phyloP scores from a whole-genome alignment of 2,329 filamentous ascomycete genomes.

The Lasiodiplodia sp. region DNA sequence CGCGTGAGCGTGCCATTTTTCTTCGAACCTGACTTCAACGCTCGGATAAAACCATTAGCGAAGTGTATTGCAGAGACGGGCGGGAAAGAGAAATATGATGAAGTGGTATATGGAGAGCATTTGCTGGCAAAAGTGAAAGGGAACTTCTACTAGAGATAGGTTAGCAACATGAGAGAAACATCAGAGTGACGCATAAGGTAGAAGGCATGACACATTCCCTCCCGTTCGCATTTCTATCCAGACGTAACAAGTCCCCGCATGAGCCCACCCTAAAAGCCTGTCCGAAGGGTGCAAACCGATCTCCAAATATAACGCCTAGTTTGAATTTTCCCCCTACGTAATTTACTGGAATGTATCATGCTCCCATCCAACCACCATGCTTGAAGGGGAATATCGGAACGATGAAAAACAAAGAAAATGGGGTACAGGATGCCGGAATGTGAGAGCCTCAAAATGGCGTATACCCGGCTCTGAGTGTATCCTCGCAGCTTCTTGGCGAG shows the following conservation, averaged over 20 bases:
- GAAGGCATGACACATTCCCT: slow-evolving; percentile 14
- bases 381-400: slow-evolving; percentile 26
- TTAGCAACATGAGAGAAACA: not conserved
- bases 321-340: slow-evolving; percentile 24
- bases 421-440: not conserved
- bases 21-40: slow-evolving; percentile 56
- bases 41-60: slow-evolving; percentile 47
- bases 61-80: slow-evolving; percentile 48
- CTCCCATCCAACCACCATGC: slow-evolving; percentile 20
- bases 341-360: slow-evolving; percentile 26
- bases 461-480: not conserved
- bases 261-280: slow-evolving; percentile 17
- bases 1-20: slow-evolving; percentile 58
- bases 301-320: slow-evolving; percentile 22
- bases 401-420: slow-evolving; percentile 23
- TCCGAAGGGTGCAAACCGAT: slow-evolving; percentile 17
- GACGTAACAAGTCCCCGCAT: slow-evolving; percentile 20
- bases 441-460: not conserved
- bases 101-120: slow-evolving; percentile 52
- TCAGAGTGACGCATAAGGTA: not conserved
- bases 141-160: slow-evolving; percentile 47
- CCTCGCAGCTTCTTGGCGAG: not conserved
- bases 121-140: slow-evolving; percentile 50
- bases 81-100: slow-evolving; percentile 40
- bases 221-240: slow-evolving; percentile 23